Conservation (phyloP, 192 early-diverging fungal species). For the Umbelopsis isabellina region DNA sequence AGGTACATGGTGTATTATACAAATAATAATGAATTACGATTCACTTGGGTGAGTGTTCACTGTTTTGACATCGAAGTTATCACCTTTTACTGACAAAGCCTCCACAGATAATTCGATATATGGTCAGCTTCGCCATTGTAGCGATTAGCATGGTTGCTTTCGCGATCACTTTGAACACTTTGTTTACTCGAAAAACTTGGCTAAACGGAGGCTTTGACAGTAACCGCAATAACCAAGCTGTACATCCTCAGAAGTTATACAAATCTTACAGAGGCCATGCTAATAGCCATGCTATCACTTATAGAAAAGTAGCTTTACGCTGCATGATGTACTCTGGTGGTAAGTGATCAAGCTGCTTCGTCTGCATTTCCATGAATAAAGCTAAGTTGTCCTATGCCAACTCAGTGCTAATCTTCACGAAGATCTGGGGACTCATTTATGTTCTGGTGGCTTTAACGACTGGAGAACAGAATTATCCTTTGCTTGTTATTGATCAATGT, state of each 20-base stretch:
- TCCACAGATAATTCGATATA: neutral
- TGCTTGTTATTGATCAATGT: conserved; percentile 7
- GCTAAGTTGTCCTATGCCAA: neutral
- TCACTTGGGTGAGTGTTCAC: neutral
- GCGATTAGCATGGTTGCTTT: neutral
- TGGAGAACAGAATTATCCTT: neutral
- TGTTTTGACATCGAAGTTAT: neutral
- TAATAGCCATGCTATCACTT: neutral
- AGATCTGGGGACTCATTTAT: neutral
- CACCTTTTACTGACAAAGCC: neutral
- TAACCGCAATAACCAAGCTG: neutral
- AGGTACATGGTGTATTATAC: neutral
- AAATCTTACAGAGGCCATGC: neutral
- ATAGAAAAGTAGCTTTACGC: neutral
- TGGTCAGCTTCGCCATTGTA: neutral
- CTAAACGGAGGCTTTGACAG: neutral
- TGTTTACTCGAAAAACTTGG: neutral
- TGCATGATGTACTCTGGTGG: conserved; percentile 8
- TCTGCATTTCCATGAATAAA: neutral
- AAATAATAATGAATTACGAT: neutral
- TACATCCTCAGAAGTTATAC: neutral
- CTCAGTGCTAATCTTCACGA: neutral
- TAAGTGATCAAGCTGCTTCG: neutral
- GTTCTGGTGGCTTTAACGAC: neutral
- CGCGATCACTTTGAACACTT: neutral